Conservation (phyloP, 2,329 filamentous ascomycete genomes). For the Colletotrichum zoysiae region DNA sequence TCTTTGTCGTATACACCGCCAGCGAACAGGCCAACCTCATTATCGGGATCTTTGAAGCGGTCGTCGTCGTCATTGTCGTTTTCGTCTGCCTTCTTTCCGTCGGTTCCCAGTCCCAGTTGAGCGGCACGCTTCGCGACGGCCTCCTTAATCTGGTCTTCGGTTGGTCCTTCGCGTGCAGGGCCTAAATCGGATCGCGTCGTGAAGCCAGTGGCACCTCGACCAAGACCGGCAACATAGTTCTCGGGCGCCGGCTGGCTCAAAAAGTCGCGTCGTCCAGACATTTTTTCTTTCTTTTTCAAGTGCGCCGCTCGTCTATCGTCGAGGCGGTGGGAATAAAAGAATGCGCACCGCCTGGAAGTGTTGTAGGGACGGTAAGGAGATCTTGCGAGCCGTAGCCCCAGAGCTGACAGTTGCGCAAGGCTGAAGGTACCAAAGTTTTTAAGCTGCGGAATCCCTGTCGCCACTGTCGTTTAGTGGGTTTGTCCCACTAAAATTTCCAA, state of each 20-base stretch:
- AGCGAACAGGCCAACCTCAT: slow-evolving; percentile 95
- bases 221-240: slow-evolving; percentile 95
- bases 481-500: slow-evolving; percentile 42
- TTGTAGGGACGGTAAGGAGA: background rate
- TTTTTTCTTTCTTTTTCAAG: slow-evolving; percentile 54
- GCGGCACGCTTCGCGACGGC: slow-evolving; percentile 94
- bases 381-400: slow-evolving; percentile 10
- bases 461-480: slow-evolving; percentile 21
- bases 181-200: slow-evolving; percentile 97
- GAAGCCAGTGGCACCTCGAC: slow-evolving; percentile 97
- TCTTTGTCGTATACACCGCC: slow-evolving; percentile 97
- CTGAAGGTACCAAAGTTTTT: slow-evolving; percentile 42
- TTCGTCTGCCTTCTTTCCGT: slow-evolving; percentile 77
- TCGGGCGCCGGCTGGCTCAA: slow-evolving; percentile 86
- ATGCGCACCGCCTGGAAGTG: slow-evolving; percentile 1
- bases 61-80: slow-evolving; percentile 80
- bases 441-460: slow-evolving; percentile 39
- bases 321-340: background rate
- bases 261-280: slow-evolving; percentile 82
- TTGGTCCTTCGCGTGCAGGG: slow-evolving; percentile 93
- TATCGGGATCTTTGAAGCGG: slow-evolving; percentile 95
- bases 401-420: slow-evolving; percentile 35
- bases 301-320: slow-evolving; percentile 1
- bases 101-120: slow-evolving; percentile 78
- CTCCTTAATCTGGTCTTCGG: slow-evolving; percentile 98